A percentile compares a stretch with the other conserved stretches of the same genome.
phyloP scores from a whole-genome alignment of 2,329 filamentous ascomycete genomes.

The Penicillium paneum region DNA sequence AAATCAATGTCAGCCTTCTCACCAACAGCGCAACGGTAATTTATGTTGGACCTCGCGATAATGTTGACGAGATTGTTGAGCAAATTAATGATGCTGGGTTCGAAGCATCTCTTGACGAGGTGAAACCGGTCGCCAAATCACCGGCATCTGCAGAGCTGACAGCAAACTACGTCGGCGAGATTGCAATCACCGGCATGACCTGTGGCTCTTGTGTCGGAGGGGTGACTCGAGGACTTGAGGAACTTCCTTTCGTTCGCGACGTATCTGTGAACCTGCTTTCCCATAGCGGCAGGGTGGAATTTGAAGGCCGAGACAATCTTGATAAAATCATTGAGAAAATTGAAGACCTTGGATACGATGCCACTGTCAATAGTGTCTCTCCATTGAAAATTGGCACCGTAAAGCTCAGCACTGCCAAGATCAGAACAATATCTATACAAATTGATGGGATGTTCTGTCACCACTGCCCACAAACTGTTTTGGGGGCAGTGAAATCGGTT shows the following conservation, averaged over 20 bases:
- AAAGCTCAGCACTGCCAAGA: slow-evolving; percentile 22
- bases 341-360: slow-evolving; percentile 64
- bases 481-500: slow-evolving; percentile 39
- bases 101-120: slow-evolving; percentile 44
- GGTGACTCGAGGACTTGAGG: slow-evolving; percentile 48
- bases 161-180: slow-evolving; percentile 40
- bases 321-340: slow-evolving; percentile 49
- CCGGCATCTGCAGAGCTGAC: slow-evolving; percentile 5
- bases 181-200: slow-evolving; percentile 57
- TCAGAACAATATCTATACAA: slow-evolving; percentile 61
- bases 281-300: slow-evolving; percentile 50
- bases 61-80: slow-evolving; percentile 47
- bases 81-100: slow-evolving; percentile 51
- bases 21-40: slow-evolving; percentile 64
- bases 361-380: slow-evolving; percentile 51
- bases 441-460: slow-evolving; percentile 73
- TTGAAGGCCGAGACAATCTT: slow-evolving; percentile 47
- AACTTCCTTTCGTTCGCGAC: slow-evolving; percentile 45
- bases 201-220: slow-evolving; percentile 55
- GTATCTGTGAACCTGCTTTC: slow-evolving; percentile 53
- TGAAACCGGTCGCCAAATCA: slow-evolving; percentile 15
- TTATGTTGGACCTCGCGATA: slow-evolving; percentile 49
- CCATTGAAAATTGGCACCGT: slow-evolving; percentile 31
- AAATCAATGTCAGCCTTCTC: slow-evolving; percentile 62
- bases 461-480: slow-evolving; percentile 59